A percentile compares a stretch with the other conserved stretches of the same genome.
These are phyloP conservation scores for Gossypium lobatum DNA, from an alignment of 441 rosid genomes.

Conservation along the genomic window DNA sequence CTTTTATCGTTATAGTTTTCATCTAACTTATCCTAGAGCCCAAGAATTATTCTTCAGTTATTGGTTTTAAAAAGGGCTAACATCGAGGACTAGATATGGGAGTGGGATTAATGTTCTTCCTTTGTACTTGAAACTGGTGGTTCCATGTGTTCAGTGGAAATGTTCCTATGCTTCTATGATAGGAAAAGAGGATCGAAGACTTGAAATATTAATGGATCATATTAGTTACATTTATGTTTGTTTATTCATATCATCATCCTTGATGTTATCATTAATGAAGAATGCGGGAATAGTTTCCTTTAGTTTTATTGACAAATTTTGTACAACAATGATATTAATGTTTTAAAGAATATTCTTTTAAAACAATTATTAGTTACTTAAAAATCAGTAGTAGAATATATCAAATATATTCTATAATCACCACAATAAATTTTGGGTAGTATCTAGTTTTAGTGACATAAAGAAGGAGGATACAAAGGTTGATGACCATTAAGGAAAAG, in stretches of 20 bases:
- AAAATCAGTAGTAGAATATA: too few relatives aligned
- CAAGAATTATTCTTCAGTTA: constrained; percentile 9
- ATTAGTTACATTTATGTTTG: not conserved
- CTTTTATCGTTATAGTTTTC: not conserved
- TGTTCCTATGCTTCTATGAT: too few relatives aligned
- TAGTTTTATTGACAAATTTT: too few relatives aligned
- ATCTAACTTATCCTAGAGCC: constrained; percentile 10
- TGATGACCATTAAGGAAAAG: too few relatives aligned
- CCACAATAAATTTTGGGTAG: too few relatives aligned
- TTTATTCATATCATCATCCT: not conserved
- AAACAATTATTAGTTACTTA: too few relatives aligned
- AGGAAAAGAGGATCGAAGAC: constrained; percentile 1
- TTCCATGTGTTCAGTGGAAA: not conserved
- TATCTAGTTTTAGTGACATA: too few relatives aligned
- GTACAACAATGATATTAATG: too few relatives aligned
- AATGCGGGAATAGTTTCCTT: not conserved
- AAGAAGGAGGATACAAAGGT: not conserved
- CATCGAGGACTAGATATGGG: not conserved
- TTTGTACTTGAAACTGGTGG: not conserved
- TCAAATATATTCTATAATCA: too few relatives aligned
- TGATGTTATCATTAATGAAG: constrained; percentile 3
- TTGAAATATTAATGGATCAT: not conserved
- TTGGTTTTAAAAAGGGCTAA: not conserved
- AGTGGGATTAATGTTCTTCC: not conserved
- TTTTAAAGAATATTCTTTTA: too few relatives aligned